Base-by-base conservation (phyloP, 2,329 filamentous ascomycete species). In the Sporothrix curviconia region DNA sequence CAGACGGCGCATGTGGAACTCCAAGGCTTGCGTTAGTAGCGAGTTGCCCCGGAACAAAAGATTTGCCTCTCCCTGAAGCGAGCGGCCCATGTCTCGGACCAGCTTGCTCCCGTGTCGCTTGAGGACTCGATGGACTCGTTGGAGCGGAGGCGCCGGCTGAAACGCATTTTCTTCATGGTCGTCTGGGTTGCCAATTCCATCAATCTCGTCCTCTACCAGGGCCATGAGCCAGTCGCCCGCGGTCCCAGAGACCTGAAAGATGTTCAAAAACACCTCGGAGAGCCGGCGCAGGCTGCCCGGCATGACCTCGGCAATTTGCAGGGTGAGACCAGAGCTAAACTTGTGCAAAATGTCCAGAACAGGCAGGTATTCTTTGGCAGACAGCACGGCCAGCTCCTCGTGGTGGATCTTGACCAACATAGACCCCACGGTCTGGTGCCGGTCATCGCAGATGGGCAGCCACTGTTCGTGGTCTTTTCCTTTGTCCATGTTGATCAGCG, bases 11-110 rank as follows among this genome's bases (percentile, higher is more conserved):
- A 99, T 97, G 69, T 99, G 92, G 59, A 90, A 88, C 69, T 99
- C 94, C 44, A 99, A 79, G 1, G 92, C 87, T 69, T 96, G 95
- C 0, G 94, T 99, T 28, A 97, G 79, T 9, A 99, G 76, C 0
- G 94, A 95, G 67, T 99, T 99, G 60, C 94, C 94, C 34, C 94
- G 84, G 72, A 99, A 99, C 4, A 99, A 82, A 1, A 99, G 78
- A 64, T 97, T 99, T 5, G 92, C 94, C 70, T 99, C 94, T 44
- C 89, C 84, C 25, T 89, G 86, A 4, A 91, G 78, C 8, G 87
- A 87, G 69, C 87, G 90, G 66, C 86, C 83, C 79, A 92, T 84
- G 65, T 94, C 88, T 44, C 88, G 81, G 22, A 91, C 85, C 25
- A 89, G 78, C 49, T n/a, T 85, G 76, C 67, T 90, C 86, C 39